Conservation (phyloP, 805 yeast genomes). For the Allodekkera sacchari region DNA sequence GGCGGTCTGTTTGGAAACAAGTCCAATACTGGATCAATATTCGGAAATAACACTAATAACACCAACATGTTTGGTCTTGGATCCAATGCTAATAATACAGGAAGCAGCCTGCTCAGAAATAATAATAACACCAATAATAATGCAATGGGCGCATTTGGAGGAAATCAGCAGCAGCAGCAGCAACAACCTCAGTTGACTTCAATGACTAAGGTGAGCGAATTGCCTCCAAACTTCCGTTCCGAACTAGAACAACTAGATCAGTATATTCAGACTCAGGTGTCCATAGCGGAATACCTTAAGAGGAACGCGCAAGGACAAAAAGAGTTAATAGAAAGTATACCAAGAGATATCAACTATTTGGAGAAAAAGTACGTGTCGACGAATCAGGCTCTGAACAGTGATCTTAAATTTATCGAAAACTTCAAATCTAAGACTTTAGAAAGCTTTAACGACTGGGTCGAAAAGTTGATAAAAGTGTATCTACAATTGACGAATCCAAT, state of each 20-base stretch:
- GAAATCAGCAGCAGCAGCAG: constrained; percentile 32
- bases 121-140: too few species aligned
- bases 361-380: constrained; percentile 54
- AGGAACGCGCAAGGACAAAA: constrained; percentile 55
- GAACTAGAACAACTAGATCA: constrained; percentile 65
- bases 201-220: constrained; percentile 66
- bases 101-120: too few species aligned
- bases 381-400: constrained; percentile 51
- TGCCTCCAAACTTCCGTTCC: constrained; percentile 61
- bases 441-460: constrained; percentile 30
- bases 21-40: too few species aligned
- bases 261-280: constrained; percentile 66
- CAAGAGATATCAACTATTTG: constrained; percentile 60
- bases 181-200: constrained; percentile 51
- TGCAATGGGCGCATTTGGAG: too few species aligned
- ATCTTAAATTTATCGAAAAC: constrained; percentile 35
- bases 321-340: constrained; percentile 59
- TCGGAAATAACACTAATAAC: too few species aligned
- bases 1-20: not conserved
- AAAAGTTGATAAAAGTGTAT: constrained; percentile 27
- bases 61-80: too few species aligned
- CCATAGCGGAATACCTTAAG: constrained; percentile 59
- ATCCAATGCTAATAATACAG: too few species aligned
- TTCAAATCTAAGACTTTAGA: constrained; percentile 33
- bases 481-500: constrained; percentile 28